Conservation (phyloP, 2,329 filamentous ascomycete genomes). For the Pseudophaeomoniella oleicola region DNA sequence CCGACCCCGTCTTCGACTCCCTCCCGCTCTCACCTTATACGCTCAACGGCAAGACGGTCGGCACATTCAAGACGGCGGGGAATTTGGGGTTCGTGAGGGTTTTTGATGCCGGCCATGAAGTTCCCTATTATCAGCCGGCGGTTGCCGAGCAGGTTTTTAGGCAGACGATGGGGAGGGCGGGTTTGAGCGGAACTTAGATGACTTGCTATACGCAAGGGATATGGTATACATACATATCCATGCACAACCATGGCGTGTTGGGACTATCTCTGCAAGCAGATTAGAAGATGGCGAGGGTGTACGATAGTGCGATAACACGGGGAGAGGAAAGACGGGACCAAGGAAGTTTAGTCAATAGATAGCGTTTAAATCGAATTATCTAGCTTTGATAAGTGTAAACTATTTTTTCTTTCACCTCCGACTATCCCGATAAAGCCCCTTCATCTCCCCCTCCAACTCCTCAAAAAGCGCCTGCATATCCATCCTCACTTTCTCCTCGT, state of each 20-base stretch:
- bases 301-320: no score
- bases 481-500: background rate
- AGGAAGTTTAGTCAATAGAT: no score
- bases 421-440: background rate
- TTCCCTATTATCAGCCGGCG: conserved; percentile 24
- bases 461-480: background rate
- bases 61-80: conserved; percentile 35
- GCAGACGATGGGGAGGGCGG: conserved; percentile 27
- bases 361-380: no score
- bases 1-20: conserved; percentile 24
- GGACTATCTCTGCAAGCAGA: no score
- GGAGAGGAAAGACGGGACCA: no score
- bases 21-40: conserved; percentile 28
- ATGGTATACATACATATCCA: no score
- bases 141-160: conserved; percentile 31
- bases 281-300: no score
- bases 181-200: no score
- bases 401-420: background rate
- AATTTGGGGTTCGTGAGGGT: conserved; percentile 37
- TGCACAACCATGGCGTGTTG: no score
- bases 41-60: conserved; percentile 31
- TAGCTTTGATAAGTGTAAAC: no score
- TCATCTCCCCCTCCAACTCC: background rate
- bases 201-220: no score
- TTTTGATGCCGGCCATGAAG: conserved; percentile 28